These are phyloP conservation scores for Leccinum rimulosum DNA, from an alignment of 768 basidiomycete genomes.

Conservation along the genomic window DNA sequence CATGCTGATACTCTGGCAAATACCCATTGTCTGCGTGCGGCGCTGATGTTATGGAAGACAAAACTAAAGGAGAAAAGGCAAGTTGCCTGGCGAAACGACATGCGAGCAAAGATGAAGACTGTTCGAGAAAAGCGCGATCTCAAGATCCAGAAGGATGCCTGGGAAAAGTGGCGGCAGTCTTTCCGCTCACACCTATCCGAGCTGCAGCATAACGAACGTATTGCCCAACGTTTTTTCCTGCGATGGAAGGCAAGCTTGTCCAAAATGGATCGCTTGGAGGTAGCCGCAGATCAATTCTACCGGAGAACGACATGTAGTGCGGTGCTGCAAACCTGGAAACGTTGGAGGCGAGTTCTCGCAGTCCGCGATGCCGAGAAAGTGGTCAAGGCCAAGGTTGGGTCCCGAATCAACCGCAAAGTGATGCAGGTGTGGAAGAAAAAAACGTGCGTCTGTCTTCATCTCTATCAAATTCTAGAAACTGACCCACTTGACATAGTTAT, in stretches of 20 bases:
- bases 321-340: slow-evolving; percentile 47
- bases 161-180: slow-evolving; percentile 65
- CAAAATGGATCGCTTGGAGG: slow-evolving; percentile 43
- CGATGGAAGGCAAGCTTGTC: slow-evolving; percentile 53
- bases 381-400: slow-evolving; percentile 42
- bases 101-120: slow-evolving; percentile 67
- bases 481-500: slow-evolving; percentile 35
- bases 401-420: slow-evolving; percentile 46
- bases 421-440: slow-evolving; percentile 58
- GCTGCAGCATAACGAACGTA: slow-evolving; percentile 45
- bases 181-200: slow-evolving; percentile 51
- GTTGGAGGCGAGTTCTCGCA: slow-evolving; percentile 51
- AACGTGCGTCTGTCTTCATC: slow-evolving; percentile 41
- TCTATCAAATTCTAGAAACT: slow-evolving; percentile 2
- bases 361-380: slow-evolving; percentile 45
- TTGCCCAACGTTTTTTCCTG: slow-evolving; percentile 43
- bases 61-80: slow-evolving; percentile 55
- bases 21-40: slow-evolving; percentile 40
- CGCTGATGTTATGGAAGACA: slow-evolving; percentile 52
- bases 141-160: slow-evolving; percentile 54
- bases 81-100: slow-evolving; percentile 60
- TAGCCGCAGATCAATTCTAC: slow-evolving; percentile 48
- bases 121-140: slow-evolving; percentile 55
- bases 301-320: slow-evolving; percentile 36
- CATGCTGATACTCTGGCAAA: slow-evolving; percentile 46